phyloP scores from a whole-genome alignment of 2,329 filamentous ascomycete genomes.

The Chaetomiaceae sp. region DNA sequence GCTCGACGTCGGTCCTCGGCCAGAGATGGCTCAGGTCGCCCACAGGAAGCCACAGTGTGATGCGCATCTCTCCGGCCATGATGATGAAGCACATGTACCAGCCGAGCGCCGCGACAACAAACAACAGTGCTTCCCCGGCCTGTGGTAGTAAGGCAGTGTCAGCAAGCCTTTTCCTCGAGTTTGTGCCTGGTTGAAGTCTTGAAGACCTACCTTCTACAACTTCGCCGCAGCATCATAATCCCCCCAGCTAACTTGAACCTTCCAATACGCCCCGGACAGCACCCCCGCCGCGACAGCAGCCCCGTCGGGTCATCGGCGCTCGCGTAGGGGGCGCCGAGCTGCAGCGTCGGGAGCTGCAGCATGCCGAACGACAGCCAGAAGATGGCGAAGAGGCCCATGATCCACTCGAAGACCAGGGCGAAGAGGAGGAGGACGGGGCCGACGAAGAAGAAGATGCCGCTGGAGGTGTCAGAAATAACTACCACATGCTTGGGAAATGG shows the following conservation, averaged over 20 bases:
- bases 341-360: slow-evolving; percentile 46
- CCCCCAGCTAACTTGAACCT: slow-evolving; percentile 39
- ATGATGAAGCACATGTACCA: slow-evolving; percentile 53
- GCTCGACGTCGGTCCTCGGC: slow-evolving; percentile 35
- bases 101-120: slow-evolving; percentile 43
- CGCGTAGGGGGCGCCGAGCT: slow-evolving; percentile 41
- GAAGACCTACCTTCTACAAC: slow-evolving; percentile 40
- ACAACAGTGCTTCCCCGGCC: slow-evolving; percentile 39
- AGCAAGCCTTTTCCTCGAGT: too few species aligned
- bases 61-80: slow-evolving; percentile 50
- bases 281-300: slow-evolving; percentile 39
- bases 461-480: too few species aligned
- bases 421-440: slow-evolving; percentile 45
- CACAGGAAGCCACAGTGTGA: slow-evolving; percentile 45
- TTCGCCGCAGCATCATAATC: slow-evolving; percentile 38
- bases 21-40: slow-evolving; percentile 49
- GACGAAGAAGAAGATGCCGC: slow-evolving; percentile 37
- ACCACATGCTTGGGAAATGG: too few species aligned
- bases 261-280: slow-evolving; percentile 47
- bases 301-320: slow-evolving; percentile 42
- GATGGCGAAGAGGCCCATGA: slow-evolving; percentile 46
- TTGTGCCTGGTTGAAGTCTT: too few species aligned
- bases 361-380: slow-evolving; percentile 50
- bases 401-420: slow-evolving; percentile 48
- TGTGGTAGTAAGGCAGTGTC: neutral